Conservation (phyloP, 2,329 filamentous ascomycete species). For the Monosporascus sp. region DNA sequence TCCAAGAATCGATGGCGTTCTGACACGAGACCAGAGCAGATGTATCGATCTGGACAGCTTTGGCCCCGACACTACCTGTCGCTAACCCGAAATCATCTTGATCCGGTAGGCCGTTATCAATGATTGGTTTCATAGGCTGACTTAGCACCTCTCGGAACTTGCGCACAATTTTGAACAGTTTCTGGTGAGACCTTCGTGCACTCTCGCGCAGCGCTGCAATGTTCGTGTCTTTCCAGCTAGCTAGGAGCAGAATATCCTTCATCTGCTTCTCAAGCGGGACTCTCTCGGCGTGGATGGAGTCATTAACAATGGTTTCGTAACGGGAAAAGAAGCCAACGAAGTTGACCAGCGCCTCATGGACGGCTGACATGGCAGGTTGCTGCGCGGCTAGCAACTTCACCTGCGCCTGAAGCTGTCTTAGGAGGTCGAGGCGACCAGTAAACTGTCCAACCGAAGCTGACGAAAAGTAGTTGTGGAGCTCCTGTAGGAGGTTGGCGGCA, state of each 20-base stretch:
- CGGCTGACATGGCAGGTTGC: slow-evolving; percentile 49
- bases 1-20: slow-evolving; percentile 32
- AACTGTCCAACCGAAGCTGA: slow-evolving; percentile 80
- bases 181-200: slow-evolving; percentile 82
- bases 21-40: slow-evolving; percentile 29
- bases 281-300: slow-evolving; percentile 63
- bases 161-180: slow-evolving; percentile 83
- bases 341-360: slow-evolving; percentile 65
- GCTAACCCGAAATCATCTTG: slow-evolving; percentile 21
- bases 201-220: slow-evolving; percentile 85
- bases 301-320: slow-evolving; percentile 61
- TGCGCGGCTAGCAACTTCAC: slow-evolving; percentile 57
- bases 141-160: slow-evolving; percentile 81
- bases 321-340: slow-evolving; percentile 71
- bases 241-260: slow-evolving; percentile 85
- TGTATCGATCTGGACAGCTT: slow-evolving; percentile 28
- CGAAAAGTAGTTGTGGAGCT: slow-evolving; percentile 73
- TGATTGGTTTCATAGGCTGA: slow-evolving; percentile 65
- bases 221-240: slow-evolving; percentile 98
- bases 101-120: slow-evolving; percentile 56
- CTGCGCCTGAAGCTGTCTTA: slow-evolving; percentile 62
- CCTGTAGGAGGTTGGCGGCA: slow-evolving; percentile 64
- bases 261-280: slow-evolving; percentile 80
- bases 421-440: slow-evolving; percentile 62
- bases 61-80: slow-evolving; percentile 8